Evolutionary conservation across 2,329 filamentous ascomycete species (phyloP), one percentile per base, ranked within the genome.

Genomic region (Fusarium siculi): DNA sequence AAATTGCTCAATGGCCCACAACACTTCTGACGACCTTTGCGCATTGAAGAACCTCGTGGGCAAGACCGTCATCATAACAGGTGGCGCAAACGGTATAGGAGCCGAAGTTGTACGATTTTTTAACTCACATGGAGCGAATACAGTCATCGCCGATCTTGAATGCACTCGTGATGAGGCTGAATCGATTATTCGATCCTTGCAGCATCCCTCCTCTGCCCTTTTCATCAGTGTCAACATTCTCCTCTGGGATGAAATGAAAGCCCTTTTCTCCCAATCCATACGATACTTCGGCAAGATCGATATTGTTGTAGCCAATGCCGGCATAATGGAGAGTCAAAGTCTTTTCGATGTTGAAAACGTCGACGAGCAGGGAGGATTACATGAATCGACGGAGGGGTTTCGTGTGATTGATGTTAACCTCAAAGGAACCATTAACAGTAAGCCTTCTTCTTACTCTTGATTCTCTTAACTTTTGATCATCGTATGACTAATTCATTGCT

Each of bases 401-500:
- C 42, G 42, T 12, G 40, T 58, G 10, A 58, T 58, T 9, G 55
- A 58, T n/a, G 32, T 58, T 9, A 58, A 58, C 34, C 23, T 58
- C 5, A 58, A 50, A 19, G 55, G 55, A 11, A 58, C 32, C 4
- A 58, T 58, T 2, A 50, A 50, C 12, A 49, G 55, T 49, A 34
- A 7, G 42, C 14, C 2, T 54, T n/a, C 7, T 9, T 15, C 15
- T n/a, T 8, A 16, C 21, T n/a, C 7, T 10, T 11, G 4, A 28
- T 32, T 32, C 12, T 21, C 18, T 32, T 4, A 30, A 4, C 7
- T 0, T 32, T n/a, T 30, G 5, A n/a, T 47, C 5, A 5, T 23
- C 18, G 2, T 10, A 14, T 28, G 32, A 1, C 49, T 52, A 7
- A 55, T 6, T 7, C 2, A 5, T 30, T n/a, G 28, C 4, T 11